phyloP scores from a whole-genome alignment of 2,329 filamentous ascomycete genomes.

The Harringtonia lauricola region DNA sequence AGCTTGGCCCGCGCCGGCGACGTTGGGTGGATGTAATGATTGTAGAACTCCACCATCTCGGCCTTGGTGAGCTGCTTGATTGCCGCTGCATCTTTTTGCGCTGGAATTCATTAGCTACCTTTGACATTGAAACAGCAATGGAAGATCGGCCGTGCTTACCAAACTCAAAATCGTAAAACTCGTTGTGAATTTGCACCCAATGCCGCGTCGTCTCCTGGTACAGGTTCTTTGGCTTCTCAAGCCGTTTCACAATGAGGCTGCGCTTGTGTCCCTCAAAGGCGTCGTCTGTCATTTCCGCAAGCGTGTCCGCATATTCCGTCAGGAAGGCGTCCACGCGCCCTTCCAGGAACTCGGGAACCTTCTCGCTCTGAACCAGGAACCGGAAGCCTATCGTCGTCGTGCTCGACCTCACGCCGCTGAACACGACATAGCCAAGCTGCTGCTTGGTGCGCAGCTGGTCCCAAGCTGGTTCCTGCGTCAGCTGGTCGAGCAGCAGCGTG shows the following conservation, averaged over 20 bases:
- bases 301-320: constrained; percentile 47
- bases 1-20: constrained; percentile 71
- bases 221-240: constrained; percentile 90
- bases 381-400: constrained; percentile 76
- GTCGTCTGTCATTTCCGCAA: constrained; percentile 66
- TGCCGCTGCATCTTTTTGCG: constrained; percentile 63
- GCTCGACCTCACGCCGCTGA: constrained; percentile 62
- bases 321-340: constrained; percentile 81
- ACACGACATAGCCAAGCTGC: constrained; percentile 94
- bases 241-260: constrained; percentile 72
- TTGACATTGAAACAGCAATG: too few species aligned
- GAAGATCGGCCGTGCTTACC: constrained; percentile 47
- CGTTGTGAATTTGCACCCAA: constrained; percentile 75
- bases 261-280: constrained; percentile 89
- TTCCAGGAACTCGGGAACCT: constrained; percentile 73
- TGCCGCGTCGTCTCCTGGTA: constrained; percentile 72
- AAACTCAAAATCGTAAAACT: constrained; percentile 83
- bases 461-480: constrained; percentile 87
- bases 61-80: constrained; percentile 66
- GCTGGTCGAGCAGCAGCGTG: constrained; percentile 72
- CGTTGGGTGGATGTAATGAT: constrained; percentile 60
- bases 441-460: constrained; percentile 94
- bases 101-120: too few species aligned
- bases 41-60: constrained; percentile 72
- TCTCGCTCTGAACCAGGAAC: constrained; percentile 89